Evolutionary conservation across 169 alveolate genomes (phyloP), one percentile per base, ranked within the genome.

Genomic region (Plasmodium chabaudi): DNA sequence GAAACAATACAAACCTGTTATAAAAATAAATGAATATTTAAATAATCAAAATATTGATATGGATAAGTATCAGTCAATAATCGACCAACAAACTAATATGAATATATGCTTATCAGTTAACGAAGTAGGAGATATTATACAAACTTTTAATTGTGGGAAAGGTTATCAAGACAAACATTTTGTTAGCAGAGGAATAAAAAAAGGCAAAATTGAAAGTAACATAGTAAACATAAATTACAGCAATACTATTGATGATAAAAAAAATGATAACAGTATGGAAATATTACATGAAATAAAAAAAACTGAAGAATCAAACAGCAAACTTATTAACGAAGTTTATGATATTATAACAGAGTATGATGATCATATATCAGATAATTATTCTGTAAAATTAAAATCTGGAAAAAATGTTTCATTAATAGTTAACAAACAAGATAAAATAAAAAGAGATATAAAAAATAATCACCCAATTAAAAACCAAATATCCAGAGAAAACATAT

Each of bases 341-440:
- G 89, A 79, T 39, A 79, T 79, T 46, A 79, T 79, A 13, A 79
- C 39, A 17, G 89, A 79, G 47, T 79, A 79, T 46, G 67, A 79
- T 67, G 72, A 65, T 27, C 65, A 34, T 5, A 25, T 19, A 17
- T 75, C 88, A 19, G 12, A 77, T 34, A 63, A 34, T 2, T 65
- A 79, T 60, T 53, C 77, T 6, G 79, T 65, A 15, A 42, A 55
- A 23, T 47, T 61, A 63, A 42, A 47, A 67, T 51, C 59, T 1
- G 79, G 82, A 34, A 79, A 79, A 67, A 59, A 64, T 17, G 44
- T 65, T n/a, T 70, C 79, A n/a, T 19, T 79, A 65, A 79, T 79
- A 65, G 53, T 68, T 53, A 68, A 65, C 15, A 65, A 70, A 4
- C 44, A 53, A 21, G 68, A 67, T 25, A 75, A 75, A 25, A 61